Evolutionary conservation across 2,329 filamentous ascomycete species (phyloP), one percentile per base, ranked within the genome.

Genomic region (Ilyonectria robusta): DNA sequence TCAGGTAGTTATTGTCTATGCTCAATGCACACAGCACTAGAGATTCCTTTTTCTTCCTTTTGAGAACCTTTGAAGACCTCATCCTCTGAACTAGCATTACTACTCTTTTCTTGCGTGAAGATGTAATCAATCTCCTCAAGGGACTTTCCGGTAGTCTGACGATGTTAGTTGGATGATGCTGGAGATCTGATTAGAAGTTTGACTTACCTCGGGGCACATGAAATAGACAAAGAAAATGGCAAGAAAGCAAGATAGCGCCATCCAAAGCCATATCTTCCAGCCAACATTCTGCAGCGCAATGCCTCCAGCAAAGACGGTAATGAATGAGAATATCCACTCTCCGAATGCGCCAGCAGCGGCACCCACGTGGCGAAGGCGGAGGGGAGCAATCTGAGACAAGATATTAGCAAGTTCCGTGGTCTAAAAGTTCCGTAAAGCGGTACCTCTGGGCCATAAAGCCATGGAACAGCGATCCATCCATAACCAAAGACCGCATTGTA

Each of bases 201-300:
- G 9, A 29, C 54, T 15, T 57, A 57, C 54, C 54, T 57, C 54
- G 13, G 54, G 54, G 40, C 54, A 57, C 54, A 57, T 57, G 10
- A 57, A 57, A 37, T 57, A 57, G 37, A 57, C 54, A 13, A 57
- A 57, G 37, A 57, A 57, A 17, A 57, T 57, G 9, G 54, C 58
- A 7, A 55, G n/a, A 61, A 62, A 65, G 33, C 66, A 68, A 29
- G 62, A 68, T 15, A 68, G 42, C 5, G 62, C 48, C 66, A 68
- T 68, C 57, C 66, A 68, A 44, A 65, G 59, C 66, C 66, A 68
- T 5, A 65, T 68, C 37, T 68, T 68, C 66, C 66, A 68, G 6
- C 62, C 66, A 2, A 68, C 62, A 29, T 68, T 66, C 29, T 65
- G 56, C 33, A 68, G 59, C n/a, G 66, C 66, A 54, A 68, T 68